Conservation (phyloP, 345 rosid species). For the Aquilaria sinensis region DNA sequence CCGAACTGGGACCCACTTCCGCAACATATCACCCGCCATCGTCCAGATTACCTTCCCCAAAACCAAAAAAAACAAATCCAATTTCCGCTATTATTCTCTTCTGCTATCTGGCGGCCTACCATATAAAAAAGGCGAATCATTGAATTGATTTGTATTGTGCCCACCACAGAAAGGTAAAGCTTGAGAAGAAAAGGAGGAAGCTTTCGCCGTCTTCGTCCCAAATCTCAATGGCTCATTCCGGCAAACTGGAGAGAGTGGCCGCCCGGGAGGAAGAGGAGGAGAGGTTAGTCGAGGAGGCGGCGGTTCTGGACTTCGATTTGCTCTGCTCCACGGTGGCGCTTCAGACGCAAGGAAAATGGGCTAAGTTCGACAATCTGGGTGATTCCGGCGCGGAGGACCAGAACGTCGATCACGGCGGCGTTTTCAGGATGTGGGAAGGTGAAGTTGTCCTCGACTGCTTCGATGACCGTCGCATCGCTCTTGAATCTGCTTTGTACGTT, state of each 20-base stretch:
- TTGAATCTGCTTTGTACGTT: constrained; percentile 70
- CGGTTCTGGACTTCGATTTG: constrained; percentile 84
- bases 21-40: too few relatives aligned
- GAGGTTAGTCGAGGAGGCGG: constrained; percentile 48
- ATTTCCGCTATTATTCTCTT: neutral
- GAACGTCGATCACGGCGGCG: constrained; percentile 46
- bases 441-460: constrained; percentile 70
- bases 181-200: neutral
- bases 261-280: constrained; percentile 33
- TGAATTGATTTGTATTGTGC: neutral
- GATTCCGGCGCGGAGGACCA: constrained; percentile 13
- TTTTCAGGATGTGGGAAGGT: constrained; percentile 96
- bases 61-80: too few relatives aligned
- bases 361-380: constrained; percentile 29
- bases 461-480: constrained; percentile 70
- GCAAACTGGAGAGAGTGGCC: constrained; percentile 24
- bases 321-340: constrained; percentile 85
- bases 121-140: too few relatives aligned
- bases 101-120: neutral
- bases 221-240: constrained; percentile 41
- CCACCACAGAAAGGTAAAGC: neutral
- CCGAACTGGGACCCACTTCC: too few relatives aligned
- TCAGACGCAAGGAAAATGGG: constrained; percentile 89
- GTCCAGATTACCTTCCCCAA: too few relatives aligned
- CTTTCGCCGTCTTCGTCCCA: neutral